These are phyloP conservation scores for Ascodesmis nigricans DNA, from an alignment of 495 filamentous ascomycete genomes.

Conservation along the genomic window DNA sequence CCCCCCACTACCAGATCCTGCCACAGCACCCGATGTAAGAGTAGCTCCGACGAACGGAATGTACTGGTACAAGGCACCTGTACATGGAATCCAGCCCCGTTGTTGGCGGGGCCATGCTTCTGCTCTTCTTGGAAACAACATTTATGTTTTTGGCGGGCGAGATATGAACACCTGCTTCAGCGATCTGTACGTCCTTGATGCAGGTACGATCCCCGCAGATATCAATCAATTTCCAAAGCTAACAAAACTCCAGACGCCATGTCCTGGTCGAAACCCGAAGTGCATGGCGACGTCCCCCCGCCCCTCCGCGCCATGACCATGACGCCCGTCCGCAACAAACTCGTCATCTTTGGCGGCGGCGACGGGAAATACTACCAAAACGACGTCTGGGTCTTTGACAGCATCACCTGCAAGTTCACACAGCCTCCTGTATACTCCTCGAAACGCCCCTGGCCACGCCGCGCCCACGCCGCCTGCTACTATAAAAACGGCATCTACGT, in stretches of 20 bases:
- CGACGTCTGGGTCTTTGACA: constrained; percentile 45
- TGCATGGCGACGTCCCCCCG: constrained; percentile 37
- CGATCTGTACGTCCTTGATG: constrained; percentile 41
- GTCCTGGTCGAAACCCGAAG: constrained; percentile 36
- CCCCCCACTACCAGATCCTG: constrained; percentile 34
- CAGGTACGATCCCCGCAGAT: constrained; percentile 19
- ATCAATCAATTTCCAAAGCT: no score
- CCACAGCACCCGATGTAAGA: constrained; percentile 34
- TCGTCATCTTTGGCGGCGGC: constrained; percentile 42
- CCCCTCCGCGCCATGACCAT: constrained; percentile 44
- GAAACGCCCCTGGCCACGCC: constrained; percentile 30
- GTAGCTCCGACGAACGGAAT: constrained; percentile 42
- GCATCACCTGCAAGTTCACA: constrained; percentile 38
- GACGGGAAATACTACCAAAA: constrained; percentile 47
- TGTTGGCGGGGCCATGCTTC: constrained; percentile 40
- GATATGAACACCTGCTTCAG: constrained; percentile 42
- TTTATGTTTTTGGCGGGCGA: constrained; percentile 46
- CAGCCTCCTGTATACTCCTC: constrained; percentile 32
- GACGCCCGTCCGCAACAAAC: constrained; percentile 41
- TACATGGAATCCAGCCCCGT: constrained; percentile 33
- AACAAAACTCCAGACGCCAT: constrained; percentile 29
- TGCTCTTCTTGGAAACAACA: constrained; percentile 36
- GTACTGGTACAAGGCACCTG: constrained; percentile 42
- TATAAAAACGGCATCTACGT: constrained; percentile 46
- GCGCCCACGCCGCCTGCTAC: constrained; percentile 42